These are phyloP conservation scores for Ophiognomonia clavigignenti-juglandacearum DNA, from an alignment of 2,329 filamentous ascomycete genomes.

Conservation along the genomic window DNA sequence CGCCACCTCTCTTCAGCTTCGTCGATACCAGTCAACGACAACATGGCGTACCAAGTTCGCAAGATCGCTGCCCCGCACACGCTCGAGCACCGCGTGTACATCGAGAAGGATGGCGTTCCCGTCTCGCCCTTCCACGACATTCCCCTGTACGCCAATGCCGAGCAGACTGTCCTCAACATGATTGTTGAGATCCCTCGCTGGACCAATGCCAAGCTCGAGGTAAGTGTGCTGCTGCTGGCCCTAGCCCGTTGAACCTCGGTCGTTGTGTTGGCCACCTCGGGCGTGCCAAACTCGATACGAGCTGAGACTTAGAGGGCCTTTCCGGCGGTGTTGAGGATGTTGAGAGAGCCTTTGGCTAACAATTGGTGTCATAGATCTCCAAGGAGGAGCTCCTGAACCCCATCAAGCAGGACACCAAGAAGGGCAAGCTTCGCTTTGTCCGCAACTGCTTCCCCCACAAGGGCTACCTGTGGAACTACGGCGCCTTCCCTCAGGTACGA, in stretches of 20 bases:
- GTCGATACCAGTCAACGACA: conserved; percentile 25
- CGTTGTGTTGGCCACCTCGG: not conserved
- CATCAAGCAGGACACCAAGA: conserved; percentile 99
- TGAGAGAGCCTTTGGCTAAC: not conserved
- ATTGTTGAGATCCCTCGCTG: conserved; percentile 98
- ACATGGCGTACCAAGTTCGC: conserved; percentile 69
- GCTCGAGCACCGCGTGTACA: conserved; percentile 92
- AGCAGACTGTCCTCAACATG: conserved; percentile 98
- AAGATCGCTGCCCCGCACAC: conserved; percentile 67
- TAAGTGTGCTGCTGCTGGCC: conserved; percentile 40
- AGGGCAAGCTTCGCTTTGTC: conserved; percentile 98
- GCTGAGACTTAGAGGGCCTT: not conserved
- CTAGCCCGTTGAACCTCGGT: not conserved
- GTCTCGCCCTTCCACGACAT: conserved; percentile 98
- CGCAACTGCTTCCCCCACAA: conserved; percentile 99
- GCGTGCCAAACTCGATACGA: not conserved
- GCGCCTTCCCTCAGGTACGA: conserved; percentile 92
- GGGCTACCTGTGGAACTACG: conserved; percentile 99
- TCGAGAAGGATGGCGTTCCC: conserved; percentile 94
- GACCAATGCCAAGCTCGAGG: conserved; percentile 99
- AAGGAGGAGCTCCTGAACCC: conserved; percentile 98
- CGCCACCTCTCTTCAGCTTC: conserved; percentile 42
- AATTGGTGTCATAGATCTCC: conserved; percentile 64
- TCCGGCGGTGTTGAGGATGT: not conserved
- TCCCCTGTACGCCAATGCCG: conserved; percentile 92